These are phyloP conservation scores for Talaromyces ruber DNA, from an alignment of 495 filamentous ascomycete genomes.

Conservation along the genomic window DNA sequence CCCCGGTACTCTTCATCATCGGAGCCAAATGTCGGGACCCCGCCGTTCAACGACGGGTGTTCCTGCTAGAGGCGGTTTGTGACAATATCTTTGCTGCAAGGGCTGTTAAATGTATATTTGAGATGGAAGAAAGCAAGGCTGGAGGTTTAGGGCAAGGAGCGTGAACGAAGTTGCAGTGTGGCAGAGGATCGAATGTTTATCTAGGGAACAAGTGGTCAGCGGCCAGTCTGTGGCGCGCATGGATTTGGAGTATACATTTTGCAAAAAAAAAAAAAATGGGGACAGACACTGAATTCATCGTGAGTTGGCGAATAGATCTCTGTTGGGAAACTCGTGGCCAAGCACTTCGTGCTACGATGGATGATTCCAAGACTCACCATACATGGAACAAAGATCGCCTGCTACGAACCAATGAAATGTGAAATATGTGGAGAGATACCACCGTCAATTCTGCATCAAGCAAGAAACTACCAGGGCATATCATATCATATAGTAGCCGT, in stretches of 20 bases:
- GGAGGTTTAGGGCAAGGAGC: slow-evolving; percentile 9
- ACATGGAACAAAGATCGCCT: no score
- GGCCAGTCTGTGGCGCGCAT: slow-evolving; percentile 13
- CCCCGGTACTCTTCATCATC: slow-evolving; percentile 17
- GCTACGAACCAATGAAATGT: no score
- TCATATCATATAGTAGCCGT: no score
- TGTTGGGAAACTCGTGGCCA: not conserved
- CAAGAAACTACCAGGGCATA: no score
- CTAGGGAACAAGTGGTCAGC: slow-evolving; percentile 10
- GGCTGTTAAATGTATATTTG: slow-evolving; percentile 20
- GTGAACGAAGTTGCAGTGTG: slow-evolving; percentile 16
- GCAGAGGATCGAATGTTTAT: slow-evolving; percentile 19
- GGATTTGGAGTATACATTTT: slow-evolving; percentile 22
- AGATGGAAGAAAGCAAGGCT: slow-evolving; percentile 14
- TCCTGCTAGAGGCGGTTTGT: slow-evolving; percentile 21
- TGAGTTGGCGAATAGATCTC: slow-evolving; percentile 3
- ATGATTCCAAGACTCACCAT: no score
- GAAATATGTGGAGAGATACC: no score
- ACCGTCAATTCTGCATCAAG: no score
- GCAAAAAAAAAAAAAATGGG: slow-evolving; percentile 11
- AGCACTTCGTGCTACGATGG: no score
- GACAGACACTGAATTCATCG: slow-evolving; percentile 13
- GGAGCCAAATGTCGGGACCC: slow-evolving; percentile 23
- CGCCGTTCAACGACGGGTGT: slow-evolving; percentile 13
- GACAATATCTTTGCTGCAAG: slow-evolving; percentile 19